These are phyloP conservation scores for Arachis hypogaea DNA, from an alignment of 306 rosid genomes.

Conservation along the genomic window DNA sequence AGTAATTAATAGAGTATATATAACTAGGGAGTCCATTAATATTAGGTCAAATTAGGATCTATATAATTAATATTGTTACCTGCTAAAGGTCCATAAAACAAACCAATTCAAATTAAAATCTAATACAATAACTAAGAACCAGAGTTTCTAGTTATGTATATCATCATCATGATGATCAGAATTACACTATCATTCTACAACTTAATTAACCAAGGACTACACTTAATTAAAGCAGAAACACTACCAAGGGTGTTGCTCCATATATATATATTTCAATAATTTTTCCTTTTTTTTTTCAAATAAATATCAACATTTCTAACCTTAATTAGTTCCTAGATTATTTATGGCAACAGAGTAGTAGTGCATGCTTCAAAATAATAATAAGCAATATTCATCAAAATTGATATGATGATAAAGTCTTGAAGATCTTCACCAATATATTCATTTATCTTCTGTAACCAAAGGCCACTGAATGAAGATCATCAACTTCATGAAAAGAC, in stretches of 20 bases:
- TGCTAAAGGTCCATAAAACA: constrained; percentile 26
- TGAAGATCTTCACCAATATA: constrained; percentile 31
- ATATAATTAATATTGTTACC: background rate
- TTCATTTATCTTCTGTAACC: constrained; percentile 45
- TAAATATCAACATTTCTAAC: constrained; percentile 50
- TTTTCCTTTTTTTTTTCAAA: constrained; percentile 42
- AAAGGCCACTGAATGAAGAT: constrained; percentile 75
- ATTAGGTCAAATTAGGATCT: constrained; percentile 40
- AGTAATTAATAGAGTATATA: background rate
- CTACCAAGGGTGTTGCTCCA: constrained; percentile 36
- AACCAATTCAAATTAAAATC: constrained; percentile 30
- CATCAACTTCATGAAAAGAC: constrained; percentile 61
- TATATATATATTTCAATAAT: too few species aligned
- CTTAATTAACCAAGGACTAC: constrained; percentile 33
- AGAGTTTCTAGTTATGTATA: constrained; percentile 33
- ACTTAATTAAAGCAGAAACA: constrained; percentile 44
- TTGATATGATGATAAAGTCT: constrained; percentile 11
- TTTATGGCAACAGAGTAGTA: constrained; percentile 50
- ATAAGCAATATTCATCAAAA: constrained; percentile 47
- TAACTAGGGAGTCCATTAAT: constrained; percentile 11
- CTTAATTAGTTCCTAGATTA: constrained; percentile 61
- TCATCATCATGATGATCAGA: constrained; percentile 9
- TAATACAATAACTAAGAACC: constrained; percentile 1
- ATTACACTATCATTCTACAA: constrained; percentile 40
- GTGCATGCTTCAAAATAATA: constrained; percentile 49